Evolutionary conservation across 805 yeast genomes (phyloP).

Genomic region (Martiniozyma abietophila): DNA sequence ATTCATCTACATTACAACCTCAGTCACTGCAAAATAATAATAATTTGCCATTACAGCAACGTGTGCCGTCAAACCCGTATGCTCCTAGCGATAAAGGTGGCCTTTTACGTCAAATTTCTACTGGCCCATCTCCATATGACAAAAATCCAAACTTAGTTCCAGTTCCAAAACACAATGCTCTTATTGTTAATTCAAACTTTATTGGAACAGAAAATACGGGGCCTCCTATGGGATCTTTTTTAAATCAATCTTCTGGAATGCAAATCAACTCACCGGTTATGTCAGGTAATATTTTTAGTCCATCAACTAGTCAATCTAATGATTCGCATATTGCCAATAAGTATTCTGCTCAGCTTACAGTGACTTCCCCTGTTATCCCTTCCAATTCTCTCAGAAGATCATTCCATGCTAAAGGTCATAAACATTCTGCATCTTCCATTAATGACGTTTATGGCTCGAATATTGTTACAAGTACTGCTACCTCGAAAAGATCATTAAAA

Average conservation of each 20-base stretch:
- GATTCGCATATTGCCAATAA: not conserved
- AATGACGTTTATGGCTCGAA: constrained; percentile 14
- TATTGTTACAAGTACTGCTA: constrained; percentile 10
- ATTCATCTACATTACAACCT: too few species aligned
- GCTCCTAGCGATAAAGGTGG: constrained; percentile 27
- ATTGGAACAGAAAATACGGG: constrained; percentile 13
- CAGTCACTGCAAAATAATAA: not conserved
- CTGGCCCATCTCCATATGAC: constrained; percentile 14
- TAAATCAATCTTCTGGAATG: not conserved
- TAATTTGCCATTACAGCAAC: not conserved
- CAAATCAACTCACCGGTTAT: constrained; percentile 1
- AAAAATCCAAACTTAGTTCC: constrained; percentile 23
- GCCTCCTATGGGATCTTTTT: not conserved
- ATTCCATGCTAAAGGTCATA: constrained; percentile 4
- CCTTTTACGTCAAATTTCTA: constrained; percentile 21
- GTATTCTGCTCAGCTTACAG: not conserved
- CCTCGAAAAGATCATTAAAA: constrained; percentile 9
- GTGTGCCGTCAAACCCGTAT: constrained; percentile 20
- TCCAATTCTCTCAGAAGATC: too few species aligned
- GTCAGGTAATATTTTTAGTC: constrained; percentile 1
- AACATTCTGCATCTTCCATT: constrained; percentile 11
- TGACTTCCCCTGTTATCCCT: constrained; percentile 2
- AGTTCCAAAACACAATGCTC: too few species aligned
- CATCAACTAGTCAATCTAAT: not conserved
- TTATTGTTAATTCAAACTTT: too few species aligned